phyloP scores from a whole-genome alignment of 192 early-diverging fungal genomes.

The Coemansia sp. region DNA sequence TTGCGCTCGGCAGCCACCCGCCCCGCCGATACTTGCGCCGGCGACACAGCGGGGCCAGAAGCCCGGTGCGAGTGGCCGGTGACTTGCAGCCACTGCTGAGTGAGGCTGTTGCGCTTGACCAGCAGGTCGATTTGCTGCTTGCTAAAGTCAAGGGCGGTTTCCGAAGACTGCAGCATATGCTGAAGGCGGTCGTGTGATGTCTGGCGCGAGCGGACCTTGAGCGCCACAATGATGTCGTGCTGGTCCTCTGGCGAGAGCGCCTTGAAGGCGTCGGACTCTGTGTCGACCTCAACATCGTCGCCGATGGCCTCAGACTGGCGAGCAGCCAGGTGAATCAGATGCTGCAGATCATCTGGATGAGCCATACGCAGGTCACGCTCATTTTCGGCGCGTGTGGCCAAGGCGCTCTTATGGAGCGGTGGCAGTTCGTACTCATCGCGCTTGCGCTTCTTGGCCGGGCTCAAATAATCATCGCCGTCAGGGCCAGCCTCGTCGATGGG shows the following conservation, averaged over 20 bases:
- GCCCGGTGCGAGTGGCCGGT: slow-evolving; percentile 39
- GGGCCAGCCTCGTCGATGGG: not conserved
- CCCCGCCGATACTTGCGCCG: slow-evolving; percentile 36
- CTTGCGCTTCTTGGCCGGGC: slow-evolving; percentile 54
- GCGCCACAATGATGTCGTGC: slow-evolving; percentile 91
- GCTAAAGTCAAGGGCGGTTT: slow-evolving; percentile 86
- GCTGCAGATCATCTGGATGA: slow-evolving; percentile 46
- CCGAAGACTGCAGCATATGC: slow-evolving; percentile 71
- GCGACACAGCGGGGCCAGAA: not conserved
- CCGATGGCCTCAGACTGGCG: slow-evolving; percentile 45
- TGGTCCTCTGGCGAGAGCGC: slow-evolving; percentile 81
- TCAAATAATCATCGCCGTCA: slow-evolving; percentile 4
- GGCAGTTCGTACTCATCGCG: slow-evolving; percentile 56
- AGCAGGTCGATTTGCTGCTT: slow-evolving; percentile 86
- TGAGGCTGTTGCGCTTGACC: slow-evolving; percentile 82
- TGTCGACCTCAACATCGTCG: slow-evolving; percentile 62
- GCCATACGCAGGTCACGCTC: slow-evolving; percentile 50
- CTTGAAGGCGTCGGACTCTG: slow-evolving; percentile 80
- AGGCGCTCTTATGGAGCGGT: slow-evolving; percentile 20
- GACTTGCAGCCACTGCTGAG: slow-evolving; percentile 70
- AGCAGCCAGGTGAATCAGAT: slow-evolving; percentile 36
- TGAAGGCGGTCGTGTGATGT: slow-evolving; percentile 74
- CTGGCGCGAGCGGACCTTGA: slow-evolving; percentile 80
- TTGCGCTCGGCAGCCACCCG: slow-evolving; percentile 84
- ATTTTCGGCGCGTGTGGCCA: slow-evolving; percentile 37